These are phyloP conservation scores for Cordyceps cateniannulata DNA, from an alignment of 2,329 filamentous ascomycete genomes.

Conservation along the genomic window DNA sequence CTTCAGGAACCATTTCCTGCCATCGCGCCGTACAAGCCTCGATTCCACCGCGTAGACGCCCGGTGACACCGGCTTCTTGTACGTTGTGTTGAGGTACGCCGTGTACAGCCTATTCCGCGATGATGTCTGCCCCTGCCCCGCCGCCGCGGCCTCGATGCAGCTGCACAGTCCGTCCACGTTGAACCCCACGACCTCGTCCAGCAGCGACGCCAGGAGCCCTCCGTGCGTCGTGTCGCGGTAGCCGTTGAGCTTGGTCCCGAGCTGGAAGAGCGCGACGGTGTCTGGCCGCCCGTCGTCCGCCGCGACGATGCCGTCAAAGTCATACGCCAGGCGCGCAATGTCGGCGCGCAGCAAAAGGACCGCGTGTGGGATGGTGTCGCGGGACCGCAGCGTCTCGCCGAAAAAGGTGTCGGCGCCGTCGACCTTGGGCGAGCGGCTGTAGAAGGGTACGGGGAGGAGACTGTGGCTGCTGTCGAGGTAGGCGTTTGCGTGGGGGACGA, in stretches of 20 bases:
- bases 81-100: constrained; percentile 3
- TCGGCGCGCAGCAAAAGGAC: not conserved
- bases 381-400: not conserved
- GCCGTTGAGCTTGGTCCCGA: constrained; percentile 7
- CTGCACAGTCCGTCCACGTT: not conserved
- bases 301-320: not conserved
- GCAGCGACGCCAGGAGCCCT: constrained; percentile 2
- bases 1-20: constrained; percentile 5
- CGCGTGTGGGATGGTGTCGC: not conserved
- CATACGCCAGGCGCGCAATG: constrained; percentile 1
- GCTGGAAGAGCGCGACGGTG: not conserved
- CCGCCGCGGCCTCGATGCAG: not conserved
- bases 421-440: not conserved
- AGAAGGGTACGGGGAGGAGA: constrained; percentile 1
- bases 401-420: constrained; percentile 4
- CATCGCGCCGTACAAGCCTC: not conserved
- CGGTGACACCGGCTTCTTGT: constrained; percentile 1
- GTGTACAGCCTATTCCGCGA: not conserved
- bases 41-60: constrained; percentile 5
- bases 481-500: not conserved
- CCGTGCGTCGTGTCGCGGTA: constrained; percentile 7
- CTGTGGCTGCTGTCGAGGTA: not conserved
- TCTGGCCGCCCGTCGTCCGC: not conserved
- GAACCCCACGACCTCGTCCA: constrained; percentile 4
- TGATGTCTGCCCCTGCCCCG: too few species aligned